These are phyloP conservation scores for Aspergillus haitiensis DNA, from an alignment of 495 filamentous ascomycete species.

Conservation along the genomic window DNA sequence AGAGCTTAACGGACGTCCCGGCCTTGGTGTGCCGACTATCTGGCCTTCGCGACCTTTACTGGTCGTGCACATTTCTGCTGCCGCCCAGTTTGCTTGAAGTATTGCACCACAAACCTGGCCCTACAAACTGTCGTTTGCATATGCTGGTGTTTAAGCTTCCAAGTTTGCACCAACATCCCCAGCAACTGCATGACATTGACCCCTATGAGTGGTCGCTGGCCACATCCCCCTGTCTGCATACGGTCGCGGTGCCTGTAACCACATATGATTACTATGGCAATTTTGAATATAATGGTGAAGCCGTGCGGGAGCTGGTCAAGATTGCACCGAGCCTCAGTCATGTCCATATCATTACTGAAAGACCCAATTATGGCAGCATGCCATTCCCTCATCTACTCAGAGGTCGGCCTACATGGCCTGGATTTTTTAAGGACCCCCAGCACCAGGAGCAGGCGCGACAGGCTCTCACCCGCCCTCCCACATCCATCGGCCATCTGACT, in stretches of 20 bases:
- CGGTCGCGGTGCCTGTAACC: not conserved
- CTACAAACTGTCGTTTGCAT: not conserved
- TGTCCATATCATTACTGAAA: not conserved
- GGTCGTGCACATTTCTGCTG: not conserved
- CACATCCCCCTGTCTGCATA: constrained; percentile 2
- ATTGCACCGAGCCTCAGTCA: constrained; percentile 6
- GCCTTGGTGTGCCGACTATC: not conserved
- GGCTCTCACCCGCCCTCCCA: not conserved
- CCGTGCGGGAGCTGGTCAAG: not conserved
- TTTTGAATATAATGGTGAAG: not conserved
- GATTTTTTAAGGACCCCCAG: not conserved
- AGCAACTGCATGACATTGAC: not conserved
- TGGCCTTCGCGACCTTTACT: not conserved
- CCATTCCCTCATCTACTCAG: not conserved
- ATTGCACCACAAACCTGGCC: not conserved
- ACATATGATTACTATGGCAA: not conserved
- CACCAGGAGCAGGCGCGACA: not conserved
- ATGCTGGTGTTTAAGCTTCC: not conserved
- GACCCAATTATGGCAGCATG: not conserved
- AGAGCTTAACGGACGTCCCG: not conserved
- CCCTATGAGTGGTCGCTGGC: not conserved
- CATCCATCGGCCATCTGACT: not conserved
- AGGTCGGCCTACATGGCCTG: not conserved
- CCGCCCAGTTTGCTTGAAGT: not conserved
- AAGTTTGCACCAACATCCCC: not conserved